Evolutionary conservation across 257 asterid genomes (phyloP), one percentile per base, ranked within the genome.

Genomic region (Marsdenia floribunda): DNA sequence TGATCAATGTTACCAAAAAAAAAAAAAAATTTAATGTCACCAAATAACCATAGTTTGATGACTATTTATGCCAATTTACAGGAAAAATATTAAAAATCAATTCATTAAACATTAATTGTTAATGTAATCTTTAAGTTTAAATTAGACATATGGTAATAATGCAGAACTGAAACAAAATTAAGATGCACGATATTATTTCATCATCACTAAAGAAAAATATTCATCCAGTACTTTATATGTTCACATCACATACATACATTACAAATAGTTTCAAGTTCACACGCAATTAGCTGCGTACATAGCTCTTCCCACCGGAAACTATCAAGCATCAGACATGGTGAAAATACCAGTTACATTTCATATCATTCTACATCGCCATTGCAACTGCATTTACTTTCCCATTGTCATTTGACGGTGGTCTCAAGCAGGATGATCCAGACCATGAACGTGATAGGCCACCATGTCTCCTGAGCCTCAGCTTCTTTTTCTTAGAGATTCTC

Each of bases 401-500:
- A n/a, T 69, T 15, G 47, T 33, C 72, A 50, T 78, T 71, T 1
- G 35, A 58, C 14, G 58, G 65, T 65, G 58, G 65, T 65, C 74
- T 80, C 55, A 71, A 12, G 70, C 79, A 79, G 7, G 76, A 38
- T 6, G 81, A 70, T 26, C 77, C 55, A 61, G 79, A 42, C 37
- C 68, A n/a, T 12, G 50, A 18, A 21, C 65, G 73, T 7, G 80
- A 26, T 3, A 33, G 70, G 16, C 63, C 76, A 11, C 63, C 76
- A 11, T 2, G 8, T 7, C 75, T 79, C 69, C 68, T 85, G 82
- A 84, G 5, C 80, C 83, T 87, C 81, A 85, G 49, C 60, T 86
- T 89, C 82, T 82, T 90, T 73, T 82, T 88, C 87, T 81, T 82
- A 3, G 85, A 54, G 5, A 89, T 70, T 49, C 61, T 86, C 85